phyloP scores from a whole-genome alignment of 306 rosid species.

The Gastrolobium bilobum region DNA sequence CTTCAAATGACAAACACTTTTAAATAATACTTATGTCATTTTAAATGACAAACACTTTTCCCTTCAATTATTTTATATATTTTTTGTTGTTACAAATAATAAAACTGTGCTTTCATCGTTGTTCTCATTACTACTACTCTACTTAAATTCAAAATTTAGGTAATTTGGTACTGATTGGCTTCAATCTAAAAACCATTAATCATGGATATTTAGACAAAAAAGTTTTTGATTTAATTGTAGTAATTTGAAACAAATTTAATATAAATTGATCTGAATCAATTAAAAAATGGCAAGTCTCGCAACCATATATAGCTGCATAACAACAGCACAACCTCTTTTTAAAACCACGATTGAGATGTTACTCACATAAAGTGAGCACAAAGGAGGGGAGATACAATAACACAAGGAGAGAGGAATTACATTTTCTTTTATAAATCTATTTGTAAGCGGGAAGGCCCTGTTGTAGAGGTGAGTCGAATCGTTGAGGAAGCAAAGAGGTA shows the following conservation, averaged over 20 bases:
- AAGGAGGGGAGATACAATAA: neutral
- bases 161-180: no score
- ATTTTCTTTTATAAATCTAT: neutral
- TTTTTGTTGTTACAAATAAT: neutral
- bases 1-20: no score
- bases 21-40: slow-evolving; percentile 2
- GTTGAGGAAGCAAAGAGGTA: no score
- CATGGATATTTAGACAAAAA: neutral
- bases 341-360: no score
- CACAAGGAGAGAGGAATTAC: neutral
- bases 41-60: no score
- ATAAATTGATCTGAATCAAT: neutral
- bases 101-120: neutral
- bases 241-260: neutral
- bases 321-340: no score
- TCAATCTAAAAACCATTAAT: neutral
- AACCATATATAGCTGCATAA: no score
- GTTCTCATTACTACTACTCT: neutral
- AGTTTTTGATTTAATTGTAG: neutral
- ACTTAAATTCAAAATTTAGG: neutral
- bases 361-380: neutral
- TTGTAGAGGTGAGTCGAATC: neutral
- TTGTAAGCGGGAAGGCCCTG: neutral
- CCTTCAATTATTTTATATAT: neutral
- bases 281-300: no score